Evolutionary conservation across 108 stramenopile genomes (phyloP).

Genomic region (Skeletonema costatum): DNA sequence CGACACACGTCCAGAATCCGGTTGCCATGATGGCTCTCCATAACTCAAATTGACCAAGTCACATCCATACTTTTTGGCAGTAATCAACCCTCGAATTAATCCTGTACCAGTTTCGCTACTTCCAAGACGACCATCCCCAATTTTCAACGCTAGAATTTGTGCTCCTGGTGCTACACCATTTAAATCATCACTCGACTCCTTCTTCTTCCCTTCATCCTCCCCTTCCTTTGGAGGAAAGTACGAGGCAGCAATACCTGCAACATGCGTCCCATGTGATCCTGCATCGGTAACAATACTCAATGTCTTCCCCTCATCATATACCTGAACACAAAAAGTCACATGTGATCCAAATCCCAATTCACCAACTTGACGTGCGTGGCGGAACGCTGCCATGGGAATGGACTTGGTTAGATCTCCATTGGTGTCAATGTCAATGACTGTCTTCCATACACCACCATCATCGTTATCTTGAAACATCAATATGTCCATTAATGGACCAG

Average conservation of each 20-base stretch:
- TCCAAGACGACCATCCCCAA: slow-evolving; percentile 88
- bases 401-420: slow-evolving; percentile 63
- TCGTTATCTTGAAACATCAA: slow-evolving; percentile 68
- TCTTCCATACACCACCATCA: slow-evolving; percentile 41
- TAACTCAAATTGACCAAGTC: slow-evolving; percentile 91
- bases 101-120: slow-evolving; percentile 90
- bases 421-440: slow-evolving; percentile 62
- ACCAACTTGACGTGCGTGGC: slow-evolving; percentile 55
- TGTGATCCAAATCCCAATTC: slow-evolving; percentile 55
- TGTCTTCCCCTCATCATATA: slow-evolving; percentile 76
- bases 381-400: slow-evolving; percentile 63
- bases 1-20: slow-evolving; percentile 70
- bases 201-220: neutral
- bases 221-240: slow-evolving; percentile 25
- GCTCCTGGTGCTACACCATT: slow-evolving; percentile 94
- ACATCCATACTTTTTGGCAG: slow-evolving; percentile 67
- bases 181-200: slow-evolving; percentile 9
- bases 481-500: slow-evolving; percentile 79
- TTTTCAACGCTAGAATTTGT: slow-evolving; percentile 83
- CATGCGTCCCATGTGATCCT: slow-evolving; percentile 93
- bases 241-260: slow-evolving; percentile 87
- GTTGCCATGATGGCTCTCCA: slow-evolving; percentile 75
- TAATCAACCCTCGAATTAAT: slow-evolving; percentile 79
- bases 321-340: slow-evolving; percentile 69
- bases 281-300: slow-evolving; percentile 83